Evolutionary conservation across 345 rosid species (phyloP).

Genomic region (Arabis hirsuta): DNA sequence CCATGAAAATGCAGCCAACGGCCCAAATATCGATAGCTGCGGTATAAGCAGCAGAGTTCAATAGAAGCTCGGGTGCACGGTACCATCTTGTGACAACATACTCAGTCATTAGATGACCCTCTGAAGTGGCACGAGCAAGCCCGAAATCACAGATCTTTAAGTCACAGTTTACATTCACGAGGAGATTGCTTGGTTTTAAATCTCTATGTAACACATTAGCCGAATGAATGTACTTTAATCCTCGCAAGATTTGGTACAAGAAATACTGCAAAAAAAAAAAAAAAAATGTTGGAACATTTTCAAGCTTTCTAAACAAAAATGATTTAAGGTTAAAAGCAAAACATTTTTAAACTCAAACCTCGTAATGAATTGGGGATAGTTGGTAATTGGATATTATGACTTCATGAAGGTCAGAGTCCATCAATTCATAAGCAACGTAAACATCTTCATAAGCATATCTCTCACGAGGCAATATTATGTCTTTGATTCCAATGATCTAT

Average conservation of each 20-base stretch:
- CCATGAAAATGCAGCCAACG: constrained; percentile 94
- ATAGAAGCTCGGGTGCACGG: constrained; percentile 87
- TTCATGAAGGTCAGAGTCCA: constrained; percentile 74
- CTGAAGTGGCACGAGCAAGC: constrained; percentile 86
- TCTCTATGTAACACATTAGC: constrained; percentile 96
- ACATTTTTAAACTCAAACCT: constrained; percentile 51
- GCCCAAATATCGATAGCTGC: constrained; percentile 96
- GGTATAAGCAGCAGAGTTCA: constrained; percentile 79
- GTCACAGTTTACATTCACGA: constrained; percentile 70
- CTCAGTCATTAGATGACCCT: constrained; percentile 81
- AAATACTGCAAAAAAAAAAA: constrained; percentile 61
- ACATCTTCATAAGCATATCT: constrained; percentile 75
- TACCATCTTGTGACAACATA: constrained; percentile 97
- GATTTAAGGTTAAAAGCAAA: neutral
- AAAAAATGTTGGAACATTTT: neutral
- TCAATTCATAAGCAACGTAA: constrained; percentile 84
- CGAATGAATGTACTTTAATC: constrained; percentile 89
- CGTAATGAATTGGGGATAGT: constrained; percentile 68
- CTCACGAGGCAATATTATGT: constrained; percentile 78
- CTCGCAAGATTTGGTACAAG: constrained; percentile 91
- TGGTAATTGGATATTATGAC: constrained; percentile 65
- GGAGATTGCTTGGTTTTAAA: constrained; percentile 91
- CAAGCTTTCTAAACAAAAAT: constrained; percentile 22
- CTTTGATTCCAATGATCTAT: constrained; percentile 92
- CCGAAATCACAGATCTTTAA: constrained; percentile 96